Percentiles rank a stretch among this genome's conserved stretches.
Evolutionary conservation across 139 green algal genomes (phyloP).

Genomic region (Marvania coccoides): DNA sequence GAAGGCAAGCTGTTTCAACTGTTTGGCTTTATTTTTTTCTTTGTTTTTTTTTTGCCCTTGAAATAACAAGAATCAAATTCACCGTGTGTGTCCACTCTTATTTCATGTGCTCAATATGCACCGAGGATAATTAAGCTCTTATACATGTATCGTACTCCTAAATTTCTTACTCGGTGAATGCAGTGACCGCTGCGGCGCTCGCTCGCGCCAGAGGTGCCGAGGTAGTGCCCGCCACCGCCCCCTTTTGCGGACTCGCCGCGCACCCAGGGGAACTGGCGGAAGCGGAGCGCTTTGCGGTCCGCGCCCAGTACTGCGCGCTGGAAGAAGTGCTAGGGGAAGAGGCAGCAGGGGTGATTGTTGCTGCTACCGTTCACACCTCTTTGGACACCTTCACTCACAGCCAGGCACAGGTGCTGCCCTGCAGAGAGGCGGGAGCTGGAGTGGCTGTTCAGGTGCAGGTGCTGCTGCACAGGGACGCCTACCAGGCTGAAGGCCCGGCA

Average conservation of each 20-base stretch:
- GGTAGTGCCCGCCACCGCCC: background rate
- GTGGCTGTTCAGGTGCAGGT: background rate
- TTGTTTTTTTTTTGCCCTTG: too few species aligned
- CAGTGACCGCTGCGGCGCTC: background rate
- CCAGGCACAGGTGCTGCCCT: background rate
- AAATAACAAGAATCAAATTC: too few species aligned
- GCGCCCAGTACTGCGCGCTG: conserved; percentile 1
- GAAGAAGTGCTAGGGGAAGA: background rate
- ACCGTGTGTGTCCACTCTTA: too few species aligned
- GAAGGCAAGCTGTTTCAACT: too few species aligned
- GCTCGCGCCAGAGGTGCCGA: background rate
- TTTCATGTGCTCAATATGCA: too few species aligned
- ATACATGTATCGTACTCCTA: too few species aligned
- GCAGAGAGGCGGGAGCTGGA: background rate
- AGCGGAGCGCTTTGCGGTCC: conserved; percentile 6
- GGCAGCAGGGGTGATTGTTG: background rate
- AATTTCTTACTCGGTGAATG: too few species aligned
- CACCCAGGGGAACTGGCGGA: conserved; percentile 7
- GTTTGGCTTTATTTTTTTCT: too few species aligned
- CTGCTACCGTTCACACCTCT: background rate
- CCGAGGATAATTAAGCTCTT: too few species aligned
- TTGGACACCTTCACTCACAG: conserved; percentile 12
- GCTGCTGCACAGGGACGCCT: background rate
- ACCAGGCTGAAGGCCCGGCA: background rate
- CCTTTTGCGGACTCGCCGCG: background rate